Evolutionary conservation across 179 eudicot species (phyloP), one percentile per base, ranked within the genome.

Genomic region (Sideroxylon spinosum): DNA sequence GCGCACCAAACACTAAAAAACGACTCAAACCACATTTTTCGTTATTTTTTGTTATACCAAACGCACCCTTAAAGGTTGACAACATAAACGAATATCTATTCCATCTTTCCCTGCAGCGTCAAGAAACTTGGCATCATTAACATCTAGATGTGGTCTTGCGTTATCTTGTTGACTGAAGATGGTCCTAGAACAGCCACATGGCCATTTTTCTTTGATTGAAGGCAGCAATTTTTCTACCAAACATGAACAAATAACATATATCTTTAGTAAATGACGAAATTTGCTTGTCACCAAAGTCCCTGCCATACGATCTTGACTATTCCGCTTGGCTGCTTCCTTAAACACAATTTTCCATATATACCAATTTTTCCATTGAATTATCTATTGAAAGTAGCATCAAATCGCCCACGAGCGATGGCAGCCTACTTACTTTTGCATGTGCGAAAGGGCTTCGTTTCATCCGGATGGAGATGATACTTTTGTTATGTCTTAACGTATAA

Each of bases 201-300:
- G 81, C 71, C 84, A 84, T 17, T 75, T 71, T 1, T 6, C 68
- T 23, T 26, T 44, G 49, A 78, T 81, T 11, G 76, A 59, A 2
- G 76, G 75, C 19, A 84, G 6, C 0, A 77, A 76, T 49, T 81
- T 84, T 10, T 81, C 77, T 13, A 71, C 75, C 19, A 81, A 60
- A 32, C 19, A 78, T 57, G 59, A 28, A 13, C 78, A 59, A 12
- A 74, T 32, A 26, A 77, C 23, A n/a, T n/a, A n/a, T n/a, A 22
- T 72, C 76, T 49, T 63, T 76, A 7, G 46, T 81, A 1, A 84
- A 73, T 2, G 60, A 80, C 9, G 61, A 23, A 0, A 78, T 69
- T 22, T 73, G 9, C 49, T 82, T 19, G 75, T 48, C 69, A 74
- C 79, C 6, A 82, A 0, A 0, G 79, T 75, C 2, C 72, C 74